These are phyloP conservation scores for Bruguiera gymnorhiza DNA, from an alignment of 345 rosid genomes.

Conservation along the genomic window DNA sequence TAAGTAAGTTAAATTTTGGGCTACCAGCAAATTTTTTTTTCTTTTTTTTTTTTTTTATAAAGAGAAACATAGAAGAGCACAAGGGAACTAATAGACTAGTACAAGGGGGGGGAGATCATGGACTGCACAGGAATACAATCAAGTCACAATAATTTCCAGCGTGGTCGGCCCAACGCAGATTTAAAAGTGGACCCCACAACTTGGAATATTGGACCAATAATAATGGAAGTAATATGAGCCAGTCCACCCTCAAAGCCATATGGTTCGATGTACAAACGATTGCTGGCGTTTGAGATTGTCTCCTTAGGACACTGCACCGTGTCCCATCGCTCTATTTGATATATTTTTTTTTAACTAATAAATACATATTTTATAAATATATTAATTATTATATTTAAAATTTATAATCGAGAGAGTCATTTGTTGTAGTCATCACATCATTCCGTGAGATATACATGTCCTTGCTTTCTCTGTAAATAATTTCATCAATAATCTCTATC, in stretches of 20 bases:
- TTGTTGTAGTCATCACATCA: too few relatives aligned
- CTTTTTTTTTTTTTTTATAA: neutral
- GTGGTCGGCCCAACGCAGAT: neutral
- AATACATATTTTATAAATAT: too few relatives aligned
- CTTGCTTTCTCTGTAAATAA: too few relatives aligned
- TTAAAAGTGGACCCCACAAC: slow-evolving; percentile 1
- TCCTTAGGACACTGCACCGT: slow-evolving; percentile 29
- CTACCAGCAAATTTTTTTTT: neutral
- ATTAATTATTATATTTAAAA: too few relatives aligned
- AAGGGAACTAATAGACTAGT: too few relatives aligned
- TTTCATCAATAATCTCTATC: too few relatives aligned
- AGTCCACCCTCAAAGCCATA: neutral
- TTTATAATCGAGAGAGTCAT: too few relatives aligned
- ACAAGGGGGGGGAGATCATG: too few relatives aligned
- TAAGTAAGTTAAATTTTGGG: too few relatives aligned
- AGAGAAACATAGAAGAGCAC: neutral
- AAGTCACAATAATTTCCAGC: slow-evolving; percentile 15
- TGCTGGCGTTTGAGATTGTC: slow-evolving; percentile 40
- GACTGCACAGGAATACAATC: slow-evolving; percentile 14
- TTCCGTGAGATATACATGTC: too few relatives aligned
- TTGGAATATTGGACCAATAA: neutral
- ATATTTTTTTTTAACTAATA: too few relatives aligned
- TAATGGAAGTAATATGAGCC: too few relatives aligned
- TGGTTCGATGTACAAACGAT: slow-evolving; percentile 49
- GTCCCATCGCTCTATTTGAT: neutral